phyloP scores from a whole-genome alignment of 371 early-diverging fungal genomes.

The Mucor racemosus region DNA sequence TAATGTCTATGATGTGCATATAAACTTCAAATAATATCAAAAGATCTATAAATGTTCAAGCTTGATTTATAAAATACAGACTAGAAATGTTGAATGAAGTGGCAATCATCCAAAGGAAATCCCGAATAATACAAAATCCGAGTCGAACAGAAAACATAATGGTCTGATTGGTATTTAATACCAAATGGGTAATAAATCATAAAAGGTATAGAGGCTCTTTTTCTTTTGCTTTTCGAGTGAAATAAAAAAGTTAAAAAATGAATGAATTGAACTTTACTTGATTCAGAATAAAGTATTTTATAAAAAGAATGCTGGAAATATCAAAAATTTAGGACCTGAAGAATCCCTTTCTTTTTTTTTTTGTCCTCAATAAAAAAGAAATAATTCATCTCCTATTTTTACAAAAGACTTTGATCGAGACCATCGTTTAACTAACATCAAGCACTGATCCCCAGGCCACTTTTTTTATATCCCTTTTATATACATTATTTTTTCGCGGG shows the following conservation, averaged over 20 bases:
- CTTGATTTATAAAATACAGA: too few species aligned
- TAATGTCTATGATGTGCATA: too few species aligned
- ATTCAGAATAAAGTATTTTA: background rate
- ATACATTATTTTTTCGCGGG: slow-evolving; percentile 7
- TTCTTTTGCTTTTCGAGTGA: background rate
- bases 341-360: background rate
- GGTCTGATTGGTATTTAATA: background rate
- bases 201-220: background rate
- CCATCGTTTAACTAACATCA: background rate
- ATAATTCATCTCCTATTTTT: background rate
- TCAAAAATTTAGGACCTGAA: background rate
- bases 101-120: background rate
- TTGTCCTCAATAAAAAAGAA: background rate
- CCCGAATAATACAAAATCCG: background rate
- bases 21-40: too few species aligned
- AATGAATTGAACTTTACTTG: background rate
- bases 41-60: too few species aligned
- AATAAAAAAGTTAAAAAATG: background rate
- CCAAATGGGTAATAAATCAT: background rate
- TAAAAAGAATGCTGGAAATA: background rate
- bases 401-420: slow-evolving; percentile 3
- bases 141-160: background rate
- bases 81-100: too few species aligned
- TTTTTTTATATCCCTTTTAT: background rate
- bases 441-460: slow-evolving; percentile 5